phyloP scores from a whole-genome alignment of 352 stramenopile genomes.

The Globisporangium heterothallicum region DNA sequence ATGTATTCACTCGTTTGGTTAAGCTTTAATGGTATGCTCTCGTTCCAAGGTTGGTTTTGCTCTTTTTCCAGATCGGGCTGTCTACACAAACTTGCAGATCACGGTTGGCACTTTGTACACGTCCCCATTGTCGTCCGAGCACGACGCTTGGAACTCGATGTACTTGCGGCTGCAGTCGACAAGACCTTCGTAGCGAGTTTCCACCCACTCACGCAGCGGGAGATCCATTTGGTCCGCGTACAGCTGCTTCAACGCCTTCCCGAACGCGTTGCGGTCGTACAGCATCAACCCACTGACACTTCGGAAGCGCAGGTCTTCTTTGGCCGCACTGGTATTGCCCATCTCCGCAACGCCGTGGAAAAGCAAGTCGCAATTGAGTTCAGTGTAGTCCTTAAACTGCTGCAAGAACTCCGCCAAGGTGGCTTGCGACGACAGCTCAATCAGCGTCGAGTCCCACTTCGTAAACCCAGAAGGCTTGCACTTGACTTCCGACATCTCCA shows the following conservation, averaged over 20 bases:
- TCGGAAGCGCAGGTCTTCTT: slow-evolving; percentile 61
- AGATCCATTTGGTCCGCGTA: slow-evolving; percentile 57
- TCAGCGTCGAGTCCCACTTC: slow-evolving; percentile 89
- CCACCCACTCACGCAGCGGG: slow-evolving; percentile 59
- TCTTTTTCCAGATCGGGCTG: no score
- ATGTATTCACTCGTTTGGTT: slow-evolving; percentile 4
- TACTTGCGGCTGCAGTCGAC: slow-evolving; percentile 81
- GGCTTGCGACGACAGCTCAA: slow-evolving; percentile 59
- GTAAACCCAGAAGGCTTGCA: slow-evolving; percentile 87
- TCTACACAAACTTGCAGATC: slow-evolving; percentile 78
- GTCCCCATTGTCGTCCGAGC: slow-evolving; percentile 75
- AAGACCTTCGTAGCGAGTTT: slow-evolving; percentile 74
- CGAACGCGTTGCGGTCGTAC: slow-evolving; percentile 80
- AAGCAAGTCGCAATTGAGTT: slow-evolving; percentile 77
- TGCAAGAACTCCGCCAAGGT: slow-evolving; percentile 66
- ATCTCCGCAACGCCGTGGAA: slow-evolving; percentile 78
- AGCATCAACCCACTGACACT: slow-evolving; percentile 79
- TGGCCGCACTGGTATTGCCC: slow-evolving; percentile 40
- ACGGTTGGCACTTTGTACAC: slow-evolving; percentile 84
- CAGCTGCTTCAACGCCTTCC: slow-evolving; percentile 63
- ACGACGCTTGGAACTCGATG: slow-evolving; percentile 80
- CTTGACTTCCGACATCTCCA: slow-evolving; percentile 85
- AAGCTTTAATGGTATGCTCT: no score
- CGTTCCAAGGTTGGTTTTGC: no score
- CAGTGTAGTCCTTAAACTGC: slow-evolving; percentile 61